Conservation (phyloP, 2,329 filamentous ascomycete genomes). For the Aspergillus aculeatinus region DNA sequence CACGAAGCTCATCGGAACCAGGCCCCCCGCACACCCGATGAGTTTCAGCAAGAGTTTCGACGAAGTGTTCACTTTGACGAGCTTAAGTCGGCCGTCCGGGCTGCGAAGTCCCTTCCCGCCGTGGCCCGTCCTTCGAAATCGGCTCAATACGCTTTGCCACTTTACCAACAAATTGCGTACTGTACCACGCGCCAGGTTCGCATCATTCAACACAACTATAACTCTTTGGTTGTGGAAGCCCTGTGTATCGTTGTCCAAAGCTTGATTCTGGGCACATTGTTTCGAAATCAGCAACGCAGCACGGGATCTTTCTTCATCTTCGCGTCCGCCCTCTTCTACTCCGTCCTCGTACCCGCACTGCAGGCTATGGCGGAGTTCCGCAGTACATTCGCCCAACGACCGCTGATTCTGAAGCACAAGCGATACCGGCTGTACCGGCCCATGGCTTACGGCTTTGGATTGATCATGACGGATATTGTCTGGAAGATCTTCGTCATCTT, state of each 20-base stretch:
- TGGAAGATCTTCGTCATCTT: conserved; percentile 69
- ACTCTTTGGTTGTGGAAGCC: conserved; percentile 1
- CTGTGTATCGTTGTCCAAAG: conserved; percentile 12
- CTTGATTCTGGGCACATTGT: conserved; percentile 18
- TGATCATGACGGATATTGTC: conserved; percentile 72
- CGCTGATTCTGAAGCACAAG: conserved; percentile 18
- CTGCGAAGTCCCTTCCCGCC: neutral
- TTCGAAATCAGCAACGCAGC: conserved; percentile 9
- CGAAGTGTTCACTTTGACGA: neutral
- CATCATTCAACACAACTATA: conserved; percentile 7
- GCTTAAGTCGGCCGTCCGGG: neutral
- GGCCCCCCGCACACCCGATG: conserved; percentile 1
- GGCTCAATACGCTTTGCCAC: neutral
- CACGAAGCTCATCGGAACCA: neutral
- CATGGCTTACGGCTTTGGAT: conserved; percentile 69
- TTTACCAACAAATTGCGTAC: conserved; percentile 1
- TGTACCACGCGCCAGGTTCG: conserved; percentile 7
- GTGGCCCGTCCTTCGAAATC: neutral
- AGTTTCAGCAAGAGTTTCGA: neutral
- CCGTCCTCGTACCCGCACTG: conserved; percentile 12
- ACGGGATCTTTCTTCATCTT: conserved; percentile 11
- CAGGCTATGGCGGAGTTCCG: conserved; percentile 15
- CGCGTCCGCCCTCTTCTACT: conserved; percentile 16
- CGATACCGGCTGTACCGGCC: conserved; percentile 58
- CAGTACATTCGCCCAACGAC: conserved; percentile 15